Evolutionary conservation across 2,329 filamentous ascomycete genomes (phyloP).

Genomic region (Arthrinium puccinioides): DNA sequence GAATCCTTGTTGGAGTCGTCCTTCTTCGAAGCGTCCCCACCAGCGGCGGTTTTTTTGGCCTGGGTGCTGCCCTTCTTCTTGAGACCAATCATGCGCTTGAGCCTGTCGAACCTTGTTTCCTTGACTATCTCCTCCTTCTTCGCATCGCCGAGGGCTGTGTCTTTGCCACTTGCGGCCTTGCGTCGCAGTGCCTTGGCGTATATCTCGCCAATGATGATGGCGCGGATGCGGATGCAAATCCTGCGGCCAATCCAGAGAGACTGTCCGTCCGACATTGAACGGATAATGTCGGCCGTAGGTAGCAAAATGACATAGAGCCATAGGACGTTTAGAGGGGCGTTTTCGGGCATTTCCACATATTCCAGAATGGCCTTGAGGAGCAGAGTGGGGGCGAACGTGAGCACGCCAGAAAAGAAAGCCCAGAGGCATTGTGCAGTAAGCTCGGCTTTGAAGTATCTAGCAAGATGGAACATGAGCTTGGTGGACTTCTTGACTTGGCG

Average conservation of each 20-base stretch:
- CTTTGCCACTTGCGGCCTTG: constrained; percentile 73
- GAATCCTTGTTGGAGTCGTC: constrained; percentile 21
- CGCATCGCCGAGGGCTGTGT: constrained; percentile 62
- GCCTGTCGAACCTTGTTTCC: constrained; percentile 35
- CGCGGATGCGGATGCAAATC: constrained; percentile 85
- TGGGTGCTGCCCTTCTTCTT: constrained; percentile 43
- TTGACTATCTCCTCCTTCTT: constrained; percentile 29
- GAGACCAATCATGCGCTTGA: constrained; percentile 52
- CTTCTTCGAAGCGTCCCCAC: background rate
- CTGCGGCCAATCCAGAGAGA: constrained; percentile 90
- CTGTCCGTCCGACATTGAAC: constrained; percentile 77
- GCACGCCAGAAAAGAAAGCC: constrained; percentile 71
- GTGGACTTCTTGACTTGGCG: constrained; percentile 78
- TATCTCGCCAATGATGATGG: constrained; percentile 94
- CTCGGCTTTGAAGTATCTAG: constrained; percentile 74
- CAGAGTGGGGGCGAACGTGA: constrained; percentile 87
- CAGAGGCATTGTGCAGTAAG: constrained; percentile 73
- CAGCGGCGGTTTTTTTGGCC: constrained; percentile 23
- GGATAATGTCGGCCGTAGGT: constrained; percentile 72
- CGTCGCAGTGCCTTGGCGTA: constrained; percentile 92
- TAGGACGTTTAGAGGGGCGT: constrained; percentile 74
- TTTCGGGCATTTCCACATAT: constrained; percentile 78
- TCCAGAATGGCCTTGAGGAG: constrained; percentile 86
- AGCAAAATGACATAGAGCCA: constrained; percentile 95
- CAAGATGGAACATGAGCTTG: constrained; percentile 69